Conservation (phyloP, 768 basidiomycete species). For the Tylopilus cervinicoccineus region DNA sequence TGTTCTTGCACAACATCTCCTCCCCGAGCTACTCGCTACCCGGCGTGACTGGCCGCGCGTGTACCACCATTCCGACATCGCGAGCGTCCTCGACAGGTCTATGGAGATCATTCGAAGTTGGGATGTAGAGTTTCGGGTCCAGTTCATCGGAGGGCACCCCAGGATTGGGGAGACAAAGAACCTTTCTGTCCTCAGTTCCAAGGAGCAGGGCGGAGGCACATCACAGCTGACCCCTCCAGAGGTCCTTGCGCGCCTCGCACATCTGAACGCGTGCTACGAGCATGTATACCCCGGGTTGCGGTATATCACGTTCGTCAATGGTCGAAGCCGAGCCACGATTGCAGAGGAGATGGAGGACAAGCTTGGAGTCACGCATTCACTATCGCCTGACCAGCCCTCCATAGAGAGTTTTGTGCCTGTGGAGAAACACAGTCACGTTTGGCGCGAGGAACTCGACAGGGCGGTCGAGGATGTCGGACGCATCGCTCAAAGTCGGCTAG, state of each 20-base stretch:
- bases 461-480: constrained; percentile 69
- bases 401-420: constrained; percentile 37
- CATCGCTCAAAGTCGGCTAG: constrained; percentile 72
- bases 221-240: constrained; percentile 61
- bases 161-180: constrained; percentile 82
- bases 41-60: constrained; percentile 24
- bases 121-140: constrained; percentile 46
- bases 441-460: constrained; percentile 66
- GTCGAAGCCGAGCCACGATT: constrained; percentile 66
- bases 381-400: constrained; percentile 36
- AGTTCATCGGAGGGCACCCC: constrained; percentile 82
- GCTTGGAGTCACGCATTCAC: constrained; percentile 49
- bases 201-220: constrained; percentile 62
- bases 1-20: constrained; percentile 47
- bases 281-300: constrained; percentile 65
- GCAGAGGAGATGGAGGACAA: constrained; percentile 76
- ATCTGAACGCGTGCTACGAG: constrained; percentile 80
- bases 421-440: constrained; percentile 40
- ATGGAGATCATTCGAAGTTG: constrained; percentile 49
- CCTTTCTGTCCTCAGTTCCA: constrained; percentile 70
- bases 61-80: constrained; percentile 38
- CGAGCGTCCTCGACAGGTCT: constrained; percentile 51
- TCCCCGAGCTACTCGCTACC: constrained; percentile 44
- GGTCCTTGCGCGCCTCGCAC: constrained; percentile 65
- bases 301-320: constrained; percentile 93